Conservation (phyloP, 192 early-diverging fungal genomes). For the Haplosporangium gracile region DNA sequence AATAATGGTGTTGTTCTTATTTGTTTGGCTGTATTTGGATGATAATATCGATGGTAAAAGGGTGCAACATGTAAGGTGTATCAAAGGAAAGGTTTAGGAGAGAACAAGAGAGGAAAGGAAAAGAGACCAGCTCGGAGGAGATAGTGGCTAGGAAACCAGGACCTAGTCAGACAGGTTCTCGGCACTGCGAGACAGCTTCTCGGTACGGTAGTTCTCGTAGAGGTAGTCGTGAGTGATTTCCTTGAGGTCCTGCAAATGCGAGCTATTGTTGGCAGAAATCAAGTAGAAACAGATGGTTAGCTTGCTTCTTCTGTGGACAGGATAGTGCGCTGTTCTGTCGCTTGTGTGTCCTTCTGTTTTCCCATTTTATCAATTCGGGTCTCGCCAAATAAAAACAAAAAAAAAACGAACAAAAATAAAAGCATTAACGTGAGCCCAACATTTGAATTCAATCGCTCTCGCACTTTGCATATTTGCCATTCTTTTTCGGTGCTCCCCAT, state of each 20-base stretch:
- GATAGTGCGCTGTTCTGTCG: not conserved
- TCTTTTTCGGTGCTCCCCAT: constrained; percentile 4
- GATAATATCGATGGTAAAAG: not conserved
- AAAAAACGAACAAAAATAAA: not conserved
- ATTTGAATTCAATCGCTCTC: not conserved
- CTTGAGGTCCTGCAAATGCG: constrained; percentile 97
- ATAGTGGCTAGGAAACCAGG: constrained; percentile 20
- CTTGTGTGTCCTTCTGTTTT: not conserved
- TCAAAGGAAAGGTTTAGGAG: not conserved
- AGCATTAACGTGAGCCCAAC: constrained; percentile 9
- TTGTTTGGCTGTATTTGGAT: not conserved
- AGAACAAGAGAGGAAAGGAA: not conserved
- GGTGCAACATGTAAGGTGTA: not conserved
- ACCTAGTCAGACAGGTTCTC: constrained; percentile 57
- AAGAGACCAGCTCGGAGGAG: constrained; percentile 2
- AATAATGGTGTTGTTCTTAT: constrained; percentile 1
- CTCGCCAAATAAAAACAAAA: not conserved
- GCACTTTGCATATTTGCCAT: not conserved
- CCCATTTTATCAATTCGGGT: not conserved
- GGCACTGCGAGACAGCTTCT: constrained; percentile 77
- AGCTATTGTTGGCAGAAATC: constrained; percentile 63
- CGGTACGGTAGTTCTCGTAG: constrained; percentile 96
- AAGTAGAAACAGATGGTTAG: constrained; percentile 11
- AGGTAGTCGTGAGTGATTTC: constrained; percentile 96
- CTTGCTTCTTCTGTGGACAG: not conserved